A percentile compares a stretch with the other conserved stretches of the same genome.
Conservation (phyloP, 2,329 filamentous ascomycete genomes). For the Ophiocordyceps camponoti-rufipedis region DNA sequence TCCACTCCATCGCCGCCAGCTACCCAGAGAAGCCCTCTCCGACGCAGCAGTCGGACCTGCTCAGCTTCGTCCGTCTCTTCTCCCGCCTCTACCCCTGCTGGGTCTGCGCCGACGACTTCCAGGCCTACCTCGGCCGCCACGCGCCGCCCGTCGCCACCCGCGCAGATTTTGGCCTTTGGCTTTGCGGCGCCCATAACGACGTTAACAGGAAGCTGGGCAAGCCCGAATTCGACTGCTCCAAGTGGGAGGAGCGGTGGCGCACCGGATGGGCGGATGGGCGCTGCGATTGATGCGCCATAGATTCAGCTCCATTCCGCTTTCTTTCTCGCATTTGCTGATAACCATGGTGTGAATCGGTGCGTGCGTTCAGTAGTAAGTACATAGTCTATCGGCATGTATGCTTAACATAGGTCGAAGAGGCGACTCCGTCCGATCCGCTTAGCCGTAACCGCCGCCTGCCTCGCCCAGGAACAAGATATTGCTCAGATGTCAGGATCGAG, state of each 20-base stretch:
- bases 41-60: conserved; percentile 57
- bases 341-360: too few species aligned
- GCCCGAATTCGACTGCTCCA: conserved; percentile 69
- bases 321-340: neutral
- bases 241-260: conserved; percentile 89
- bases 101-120: conserved; percentile 87
- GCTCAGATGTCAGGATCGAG: conserved; percentile 19
- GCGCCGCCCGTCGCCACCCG: conserved; percentile 40
- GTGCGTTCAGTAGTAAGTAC: too few species aligned
- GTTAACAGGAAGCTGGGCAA: conserved; percentile 87
- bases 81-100: conserved; percentile 86
- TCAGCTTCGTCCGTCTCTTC: conserved; percentile 63
- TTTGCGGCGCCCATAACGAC: conserved; percentile 75
- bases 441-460: too few species aligned
- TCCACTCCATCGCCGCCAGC: conserved; percentile 77
- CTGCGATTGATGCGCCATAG: conserved; percentile 26
- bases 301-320: too few species aligned
- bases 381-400: too few species aligned
- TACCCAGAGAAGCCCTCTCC: conserved; percentile 58
- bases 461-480: too few species aligned
- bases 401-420: too few species aligned
- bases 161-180: conserved; percentile 62
- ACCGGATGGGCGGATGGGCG: conserved; percentile 65
- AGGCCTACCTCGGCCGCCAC: conserved; percentile 57
- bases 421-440: too few species aligned